These are phyloP conservation scores for Orbilia javanica DNA, from an alignment of 2,329 filamentous ascomycete species.

Conservation along the genomic window DNA sequence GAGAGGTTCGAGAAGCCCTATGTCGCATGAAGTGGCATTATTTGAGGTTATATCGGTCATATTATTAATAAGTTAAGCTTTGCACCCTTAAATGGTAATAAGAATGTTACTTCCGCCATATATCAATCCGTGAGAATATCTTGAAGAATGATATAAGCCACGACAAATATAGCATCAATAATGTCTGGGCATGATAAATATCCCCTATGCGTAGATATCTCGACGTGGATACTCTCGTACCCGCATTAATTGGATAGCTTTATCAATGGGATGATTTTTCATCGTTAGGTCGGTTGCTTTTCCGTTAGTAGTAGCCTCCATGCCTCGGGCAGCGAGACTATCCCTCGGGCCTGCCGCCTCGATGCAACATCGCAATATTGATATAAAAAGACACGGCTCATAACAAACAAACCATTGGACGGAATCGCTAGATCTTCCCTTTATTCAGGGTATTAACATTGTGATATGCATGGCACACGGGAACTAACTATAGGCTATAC, in stretches of 20 bases:
- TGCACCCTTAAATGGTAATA: not conserved
- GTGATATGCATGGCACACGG: slow-evolving; percentile 23
- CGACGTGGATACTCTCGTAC: slow-evolving; percentile 1
- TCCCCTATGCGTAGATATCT: slow-evolving; percentile 1
- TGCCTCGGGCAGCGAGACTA: slow-evolving; percentile 21
- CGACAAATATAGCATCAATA: slow-evolving; percentile 22
- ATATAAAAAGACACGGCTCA: slow-evolving; percentile 25
- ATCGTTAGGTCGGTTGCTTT: not conserved
- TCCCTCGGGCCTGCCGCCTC: slow-evolving; percentile 28
- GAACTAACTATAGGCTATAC: slow-evolving; percentile 36
- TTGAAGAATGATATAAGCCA: slow-evolving; percentile 24
- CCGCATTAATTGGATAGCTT: not conserved
- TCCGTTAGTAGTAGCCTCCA: not conserved
- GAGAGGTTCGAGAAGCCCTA: slow-evolving; percentile 40
- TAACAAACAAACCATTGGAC: slow-evolving; percentile 31
- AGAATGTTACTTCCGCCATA: not conserved
- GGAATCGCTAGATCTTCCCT: slow-evolving; percentile 2
- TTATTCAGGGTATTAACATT: slow-evolving; percentile 30
- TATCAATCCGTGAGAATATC: not conserved
- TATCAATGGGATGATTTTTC: not conserved
- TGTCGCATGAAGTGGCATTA: slow-evolving; percentile 14
- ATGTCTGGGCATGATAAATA: not conserved
- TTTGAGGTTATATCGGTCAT: not conserved
- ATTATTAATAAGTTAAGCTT: slow-evolving; percentile 22
- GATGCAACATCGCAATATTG: slow-evolving; percentile 27